Conservation (phyloP, 2,329 filamentous ascomycete species). For the Pseudogymnoascus sp. region DNA sequence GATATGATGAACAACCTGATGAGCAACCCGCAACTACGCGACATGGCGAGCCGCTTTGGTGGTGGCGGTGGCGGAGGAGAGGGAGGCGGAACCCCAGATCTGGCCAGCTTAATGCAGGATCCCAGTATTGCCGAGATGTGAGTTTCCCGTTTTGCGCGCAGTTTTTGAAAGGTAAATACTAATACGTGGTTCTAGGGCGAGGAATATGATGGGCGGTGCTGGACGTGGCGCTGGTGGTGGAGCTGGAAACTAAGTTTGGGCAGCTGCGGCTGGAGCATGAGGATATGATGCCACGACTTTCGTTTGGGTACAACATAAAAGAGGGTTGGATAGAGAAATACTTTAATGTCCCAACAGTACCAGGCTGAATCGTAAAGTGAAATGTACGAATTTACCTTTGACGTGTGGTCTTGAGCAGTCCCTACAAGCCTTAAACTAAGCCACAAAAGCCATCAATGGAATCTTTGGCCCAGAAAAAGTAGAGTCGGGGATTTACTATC, state of each 20-base stretch:
- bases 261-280: background rate
- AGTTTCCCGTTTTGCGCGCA: conserved; percentile 39
- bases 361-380: background rate
- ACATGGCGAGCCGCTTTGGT: conserved; percentile 78
- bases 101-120: conserved; percentile 81
- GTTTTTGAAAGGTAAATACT: background rate
- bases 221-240: conserved; percentile 29
- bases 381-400: background rate
- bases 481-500: background rate
- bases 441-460: background rate
- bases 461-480: background rate
- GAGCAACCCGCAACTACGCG: conserved; percentile 80
- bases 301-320: conserved; percentile 7
- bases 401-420: too few relatives aligned
- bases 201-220: conserved; percentile 59
- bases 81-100: conserved; percentile 77
- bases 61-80: conserved; percentile 45
- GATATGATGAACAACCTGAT: conserved; percentile 87
- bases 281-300: conserved; percentile 9
- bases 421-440: too few relatives aligned
- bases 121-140: conserved; percentile 88
- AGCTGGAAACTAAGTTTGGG: conserved; percentile 17
- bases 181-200: conserved; percentile 42
- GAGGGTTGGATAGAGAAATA: conserved; percentile 4
- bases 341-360: background rate